These are phyloP conservation scores for Pseudohyphozyma bogoriensis DNA, from an alignment of 768 basidiomycete species.

Conservation along the genomic window DNA sequence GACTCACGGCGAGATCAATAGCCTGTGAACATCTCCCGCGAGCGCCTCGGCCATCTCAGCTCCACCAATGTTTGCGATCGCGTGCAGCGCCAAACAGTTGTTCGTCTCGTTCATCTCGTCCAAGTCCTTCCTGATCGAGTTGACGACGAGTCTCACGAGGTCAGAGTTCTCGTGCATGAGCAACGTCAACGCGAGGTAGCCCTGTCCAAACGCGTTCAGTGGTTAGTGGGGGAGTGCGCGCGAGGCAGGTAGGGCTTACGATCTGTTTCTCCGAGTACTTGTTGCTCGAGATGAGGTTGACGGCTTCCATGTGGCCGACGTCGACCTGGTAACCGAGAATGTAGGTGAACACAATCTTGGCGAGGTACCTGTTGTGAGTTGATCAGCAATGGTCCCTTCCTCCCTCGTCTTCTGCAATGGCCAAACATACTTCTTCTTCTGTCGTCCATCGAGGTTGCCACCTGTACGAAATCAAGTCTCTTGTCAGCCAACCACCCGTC, in stretches of 20 bases:
- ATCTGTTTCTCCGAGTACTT: conserved; percentile 99
- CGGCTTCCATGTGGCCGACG: conserved; percentile 97
- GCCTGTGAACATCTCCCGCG: conserved; percentile 81
- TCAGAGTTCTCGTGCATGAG: conserved; percentile 99
- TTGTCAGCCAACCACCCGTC: background rate
- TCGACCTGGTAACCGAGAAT: conserved; percentile 97
- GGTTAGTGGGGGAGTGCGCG: background rate
- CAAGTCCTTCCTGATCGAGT: conserved; percentile 93
- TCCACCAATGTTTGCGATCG: conserved; percentile 95
- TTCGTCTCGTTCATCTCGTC: conserved; percentile 88
- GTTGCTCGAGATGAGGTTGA: conserved; percentile 86
- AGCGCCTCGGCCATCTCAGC: conserved; percentile 97
- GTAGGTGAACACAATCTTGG: conserved; percentile 98
- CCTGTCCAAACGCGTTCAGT: conserved; percentile 48
- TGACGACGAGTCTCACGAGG: conserved; percentile 88
- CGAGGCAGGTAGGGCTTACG: conserved; percentile 45
- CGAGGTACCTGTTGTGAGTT: conserved; percentile 75
- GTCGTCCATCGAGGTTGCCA: conserved; percentile 43
- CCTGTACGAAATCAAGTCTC: conserved; percentile 31
- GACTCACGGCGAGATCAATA: conserved; percentile 82
- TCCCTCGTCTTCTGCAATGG: background rate
- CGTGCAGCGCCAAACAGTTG: conserved; percentile 92
- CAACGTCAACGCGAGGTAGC: conserved; percentile 91
- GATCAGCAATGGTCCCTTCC: background rate
- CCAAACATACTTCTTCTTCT: conserved; percentile 40